Percentiles rank a stretch among this genome's conserved stretches.
phyloP scores from a whole-genome alignment of 306 rosid species.

The Dryas octopetala region DNA sequence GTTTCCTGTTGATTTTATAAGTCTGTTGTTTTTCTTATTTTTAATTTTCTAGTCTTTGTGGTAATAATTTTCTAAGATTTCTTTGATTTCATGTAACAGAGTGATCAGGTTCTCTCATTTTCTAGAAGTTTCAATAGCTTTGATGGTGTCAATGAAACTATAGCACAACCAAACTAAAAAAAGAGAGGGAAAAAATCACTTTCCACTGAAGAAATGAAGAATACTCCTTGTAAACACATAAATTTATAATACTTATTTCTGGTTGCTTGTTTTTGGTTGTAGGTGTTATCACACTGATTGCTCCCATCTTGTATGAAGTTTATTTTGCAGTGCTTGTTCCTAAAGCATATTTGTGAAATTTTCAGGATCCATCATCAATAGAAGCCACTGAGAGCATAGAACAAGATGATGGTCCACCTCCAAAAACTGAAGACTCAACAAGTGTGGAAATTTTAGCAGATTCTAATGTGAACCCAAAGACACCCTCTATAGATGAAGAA shows the following conservation, averaged over 20 bases:
- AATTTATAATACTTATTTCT: conserved; percentile 9
- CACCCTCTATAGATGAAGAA: conserved; percentile 59
- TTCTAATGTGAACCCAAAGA: conserved; percentile 46
- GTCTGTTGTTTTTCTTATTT: not conserved
- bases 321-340: not conserved
- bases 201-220: not conserved
- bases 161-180: not conserved
- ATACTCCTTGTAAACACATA: not conserved
- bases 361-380: conserved; percentile 53
- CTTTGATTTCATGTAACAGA: not conserved
- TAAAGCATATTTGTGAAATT: conserved; percentile 29
- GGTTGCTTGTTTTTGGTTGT: conserved; percentile 4
- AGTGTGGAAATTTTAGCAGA: conserved; percentile 32
- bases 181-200: not conserved
- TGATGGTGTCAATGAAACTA: conserved; percentile 7
- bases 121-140: conserved; percentile 2
- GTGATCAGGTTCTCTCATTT: conserved; percentile 1
- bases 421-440: conserved; percentile 35
- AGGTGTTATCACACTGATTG: not conserved
- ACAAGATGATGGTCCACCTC: conserved; percentile 34
- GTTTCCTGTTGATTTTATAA: not conserved
- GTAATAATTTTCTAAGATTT: conserved; percentile 4
- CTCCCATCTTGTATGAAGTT: not conserved
- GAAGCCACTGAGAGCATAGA: conserved; percentile 30
- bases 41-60: conserved; percentile 9